Evolutionary conservation across 257 asterid genomes (phyloP).

Genomic region (Rhazya stricta): DNA sequence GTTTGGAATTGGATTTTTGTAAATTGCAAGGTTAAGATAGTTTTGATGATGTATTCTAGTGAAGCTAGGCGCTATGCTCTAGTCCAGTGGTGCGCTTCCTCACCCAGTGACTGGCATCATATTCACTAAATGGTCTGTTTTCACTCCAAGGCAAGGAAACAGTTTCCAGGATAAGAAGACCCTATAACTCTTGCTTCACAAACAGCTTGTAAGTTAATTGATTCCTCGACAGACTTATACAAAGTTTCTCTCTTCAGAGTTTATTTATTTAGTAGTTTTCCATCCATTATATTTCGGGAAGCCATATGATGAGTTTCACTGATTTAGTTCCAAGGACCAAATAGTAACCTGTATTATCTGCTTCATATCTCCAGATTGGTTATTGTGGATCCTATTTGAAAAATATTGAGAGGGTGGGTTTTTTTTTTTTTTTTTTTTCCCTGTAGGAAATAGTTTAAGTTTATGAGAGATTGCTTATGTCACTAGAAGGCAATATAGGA

Average conservation of each 20-base stretch:
- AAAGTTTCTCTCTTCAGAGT: not conserved
- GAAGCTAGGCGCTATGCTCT: slow-evolving; percentile 49
- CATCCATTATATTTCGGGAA: not conserved
- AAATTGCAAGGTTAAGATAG: slow-evolving; percentile 60
- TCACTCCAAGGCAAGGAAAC: slow-evolving; percentile 66
- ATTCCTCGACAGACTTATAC: not conserved
- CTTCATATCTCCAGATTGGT: not conserved
- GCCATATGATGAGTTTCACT: not conserved
- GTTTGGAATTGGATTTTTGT: slow-evolving; percentile 21
- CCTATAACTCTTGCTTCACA: slow-evolving; percentile 84
- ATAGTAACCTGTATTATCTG: not conserved
- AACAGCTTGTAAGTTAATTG: slow-evolving; percentile 72
- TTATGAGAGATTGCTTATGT: no score
- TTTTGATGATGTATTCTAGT: slow-evolving; percentile 58
- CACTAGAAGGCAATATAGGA: not conserved
- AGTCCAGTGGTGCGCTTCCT: slow-evolving; percentile 41
- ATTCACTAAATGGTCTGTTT: slow-evolving; percentile 84
- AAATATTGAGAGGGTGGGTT: not conserved
- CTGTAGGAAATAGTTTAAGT: no score
- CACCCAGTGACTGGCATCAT: slow-evolving; percentile 10
- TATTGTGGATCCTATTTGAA: not conserved
- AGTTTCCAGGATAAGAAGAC: slow-evolving; percentile 79
- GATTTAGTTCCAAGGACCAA: not conserved
- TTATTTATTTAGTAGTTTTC: not conserved
- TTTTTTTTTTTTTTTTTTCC: not conserved